Conservation (phyloP, 179 eudicot species). For the Drosera spatulata region DNA sequence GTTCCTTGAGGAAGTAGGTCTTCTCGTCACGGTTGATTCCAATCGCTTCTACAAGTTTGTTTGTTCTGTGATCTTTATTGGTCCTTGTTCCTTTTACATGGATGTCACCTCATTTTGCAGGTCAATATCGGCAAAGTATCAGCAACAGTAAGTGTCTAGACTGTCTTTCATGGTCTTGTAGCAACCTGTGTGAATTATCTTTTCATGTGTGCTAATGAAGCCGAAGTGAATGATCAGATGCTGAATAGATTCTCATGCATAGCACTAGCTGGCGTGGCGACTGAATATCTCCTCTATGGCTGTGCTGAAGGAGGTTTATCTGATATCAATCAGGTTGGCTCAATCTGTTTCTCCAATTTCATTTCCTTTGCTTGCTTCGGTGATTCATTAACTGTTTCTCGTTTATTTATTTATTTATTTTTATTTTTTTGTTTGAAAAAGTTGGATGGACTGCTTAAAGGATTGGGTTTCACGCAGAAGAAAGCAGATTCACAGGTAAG, state of each 20-base stretch:
- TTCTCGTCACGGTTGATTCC: constrained; percentile 2
- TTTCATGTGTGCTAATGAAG: neutral
- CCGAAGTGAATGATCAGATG: constrained; percentile 35
- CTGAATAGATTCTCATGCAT: constrained; percentile 91
- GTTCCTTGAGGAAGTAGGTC: constrained; percentile 70
- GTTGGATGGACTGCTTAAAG: constrained; percentile 70
- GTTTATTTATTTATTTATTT: neutral
- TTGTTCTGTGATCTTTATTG: neutral
- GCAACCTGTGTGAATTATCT: neutral
- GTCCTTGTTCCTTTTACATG: constrained; percentile 1
- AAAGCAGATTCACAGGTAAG: constrained; percentile 91
- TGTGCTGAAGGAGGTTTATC: constrained; percentile 86
- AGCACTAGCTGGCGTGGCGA: constrained; percentile 93
- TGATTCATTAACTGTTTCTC: neutral
- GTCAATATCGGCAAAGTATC: constrained; percentile 64
- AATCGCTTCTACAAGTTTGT: neutral
- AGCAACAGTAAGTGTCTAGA: constrained; percentile 43
- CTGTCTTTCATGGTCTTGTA: neutral
- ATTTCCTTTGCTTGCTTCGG: neutral
- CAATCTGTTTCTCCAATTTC: constrained; percentile 3
- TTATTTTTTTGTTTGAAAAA: constrained; percentile 15
- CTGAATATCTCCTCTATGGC: constrained; percentile 86
- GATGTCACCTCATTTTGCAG: constrained; percentile 30
- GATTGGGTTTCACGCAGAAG: constrained; percentile 94
- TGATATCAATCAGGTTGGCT: constrained; percentile 64